phyloP scores from a whole-genome alignment of 176 grass and related monocot genomes.

The Eragrostis curvula region DNA sequence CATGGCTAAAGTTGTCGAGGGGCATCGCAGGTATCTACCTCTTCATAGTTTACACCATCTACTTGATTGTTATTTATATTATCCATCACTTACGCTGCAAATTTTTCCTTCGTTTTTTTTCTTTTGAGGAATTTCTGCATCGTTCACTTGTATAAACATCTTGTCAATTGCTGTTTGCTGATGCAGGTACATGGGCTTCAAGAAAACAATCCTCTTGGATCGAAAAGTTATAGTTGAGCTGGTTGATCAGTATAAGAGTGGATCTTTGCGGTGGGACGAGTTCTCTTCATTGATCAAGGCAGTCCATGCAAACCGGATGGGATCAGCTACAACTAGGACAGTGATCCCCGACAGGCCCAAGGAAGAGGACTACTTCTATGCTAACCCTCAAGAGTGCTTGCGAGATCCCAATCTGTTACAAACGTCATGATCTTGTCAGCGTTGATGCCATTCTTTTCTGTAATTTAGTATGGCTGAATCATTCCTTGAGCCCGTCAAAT shows the following conservation, averaged over 20 bases:
- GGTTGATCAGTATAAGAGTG: constrained; percentile 69
- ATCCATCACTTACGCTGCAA: not conserved
- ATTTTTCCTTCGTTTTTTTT: not conserved
- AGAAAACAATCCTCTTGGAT: constrained; percentile 81
- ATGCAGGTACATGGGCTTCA: constrained; percentile 88
- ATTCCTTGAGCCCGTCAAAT: not conserved
- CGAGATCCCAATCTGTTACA: constrained; percentile 37
- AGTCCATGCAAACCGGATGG: constrained; percentile 76
- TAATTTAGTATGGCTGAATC: not conserved
- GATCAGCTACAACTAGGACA: constrained; percentile 51
- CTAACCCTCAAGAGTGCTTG: constrained; percentile 91
- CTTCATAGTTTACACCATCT: not conserved
- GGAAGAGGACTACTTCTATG: constrained; percentile 96
- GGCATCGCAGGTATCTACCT: constrained; percentile 78
- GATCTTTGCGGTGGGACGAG: constrained; percentile 76
- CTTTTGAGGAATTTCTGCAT: not conserved
- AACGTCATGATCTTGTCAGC: constrained; percentile 29
- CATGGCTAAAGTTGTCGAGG: constrained; percentile 96
- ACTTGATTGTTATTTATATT: not conserved
- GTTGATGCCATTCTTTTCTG: constrained; percentile 25
- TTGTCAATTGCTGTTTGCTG: not conserved
- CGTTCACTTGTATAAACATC: not conserved
- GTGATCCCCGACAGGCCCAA: constrained; percentile 82
- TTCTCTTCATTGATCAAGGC: constrained; percentile 74
- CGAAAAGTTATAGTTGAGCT: constrained; percentile 76